Evolutionary conservation across 148 eudicot species (phyloP), one percentile per base, ranked within the genome.

Genomic region (Cornus florida): DNA sequence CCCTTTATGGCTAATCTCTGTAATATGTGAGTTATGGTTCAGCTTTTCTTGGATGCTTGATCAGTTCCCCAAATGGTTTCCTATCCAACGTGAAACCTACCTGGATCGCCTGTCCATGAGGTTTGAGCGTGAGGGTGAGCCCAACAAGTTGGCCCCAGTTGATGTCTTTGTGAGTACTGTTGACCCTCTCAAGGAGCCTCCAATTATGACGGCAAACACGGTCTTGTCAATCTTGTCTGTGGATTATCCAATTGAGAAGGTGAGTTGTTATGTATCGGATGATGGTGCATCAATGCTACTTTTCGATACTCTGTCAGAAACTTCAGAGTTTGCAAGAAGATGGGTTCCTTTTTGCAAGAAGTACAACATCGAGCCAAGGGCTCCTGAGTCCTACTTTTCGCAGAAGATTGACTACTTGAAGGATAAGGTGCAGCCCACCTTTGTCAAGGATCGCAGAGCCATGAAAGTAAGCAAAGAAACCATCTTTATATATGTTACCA

Each of bases 321-420:
- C 98, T 68, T 86, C 93, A 17, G 98, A 94, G 83, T 94, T 94
- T 76, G 97, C 97, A 3, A 89, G 98, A 80, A 86, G 92, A 50
- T 94, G 98, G 98, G 94, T 94, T 8, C 96, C 97, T 2, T 92
- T 94, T 79, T 92, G 96, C 79, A 92, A 88, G 87, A 94, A 94
- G 86, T 88, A 92, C 32, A 83, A 67, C 66, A 77, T 94, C 67
- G 98, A 94, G 93, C 98, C 98, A 1, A 88, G 98, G 76, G 90
- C 98, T 41, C 98, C 98, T 0, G 97, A 94, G 81, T 94, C 86
- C 75, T 94, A 94, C 81, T 94, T 94, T 90, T 84, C 89, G 8
- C 91, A 92, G 84, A 94, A 94, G 84, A 92, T 94, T 84, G 98
- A 94, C 79, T 94, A 92, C 74, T 73, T 94, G 79, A 94, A 94